Evolutionary conservation across 495 filamentous ascomycete species (phyloP).

Genomic region (Talaromyces adpressus): DNA sequence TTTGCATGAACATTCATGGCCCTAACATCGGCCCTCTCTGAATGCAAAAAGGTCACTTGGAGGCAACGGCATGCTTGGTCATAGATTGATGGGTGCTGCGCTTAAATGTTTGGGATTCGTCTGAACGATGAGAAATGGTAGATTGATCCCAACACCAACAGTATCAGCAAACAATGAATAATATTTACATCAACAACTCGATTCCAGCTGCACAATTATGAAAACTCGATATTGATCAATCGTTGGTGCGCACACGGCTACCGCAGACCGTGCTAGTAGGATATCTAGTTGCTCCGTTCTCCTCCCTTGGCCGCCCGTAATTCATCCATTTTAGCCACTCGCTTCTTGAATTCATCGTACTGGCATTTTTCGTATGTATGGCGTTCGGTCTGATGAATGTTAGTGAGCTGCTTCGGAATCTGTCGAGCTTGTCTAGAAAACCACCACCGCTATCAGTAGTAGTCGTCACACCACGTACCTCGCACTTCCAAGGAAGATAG

Average conservation of each 20-base stretch:
- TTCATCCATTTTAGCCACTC: constrained; percentile 98
- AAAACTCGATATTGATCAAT: background rate
- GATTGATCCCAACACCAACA: constrained; percentile 5
- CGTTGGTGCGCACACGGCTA: background rate
- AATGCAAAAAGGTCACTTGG: background rate
- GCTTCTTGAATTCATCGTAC: constrained; percentile 97
- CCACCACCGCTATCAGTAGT: background rate
- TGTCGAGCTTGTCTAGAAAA: background rate
- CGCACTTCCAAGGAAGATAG: constrained; percentile 96
- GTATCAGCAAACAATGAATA: constrained; percentile 2
- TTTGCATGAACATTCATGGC: background rate
- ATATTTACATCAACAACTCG: constrained; percentile 39
- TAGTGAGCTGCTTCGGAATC: background rate
- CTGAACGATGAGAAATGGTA: background rate
- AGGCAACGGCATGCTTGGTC: background rate
- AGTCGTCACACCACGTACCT: constrained; percentile 52
- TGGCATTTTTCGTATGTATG: constrained; percentile 99
- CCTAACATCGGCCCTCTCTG: background rate
- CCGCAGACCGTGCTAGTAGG: background rate
- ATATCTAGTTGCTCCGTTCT: constrained; percentile 74
- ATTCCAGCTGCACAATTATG: background rate
- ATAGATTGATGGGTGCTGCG: background rate
- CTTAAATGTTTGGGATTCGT: background rate
- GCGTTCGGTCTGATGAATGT: constrained; percentile 65
- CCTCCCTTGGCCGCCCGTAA: constrained; percentile 79